Evolutionary conservation across 1,139 yeast genomes (phyloP), one percentile per base, ranked within the genome.

Genomic region (Debaryomycetaceae sp.): DNA sequence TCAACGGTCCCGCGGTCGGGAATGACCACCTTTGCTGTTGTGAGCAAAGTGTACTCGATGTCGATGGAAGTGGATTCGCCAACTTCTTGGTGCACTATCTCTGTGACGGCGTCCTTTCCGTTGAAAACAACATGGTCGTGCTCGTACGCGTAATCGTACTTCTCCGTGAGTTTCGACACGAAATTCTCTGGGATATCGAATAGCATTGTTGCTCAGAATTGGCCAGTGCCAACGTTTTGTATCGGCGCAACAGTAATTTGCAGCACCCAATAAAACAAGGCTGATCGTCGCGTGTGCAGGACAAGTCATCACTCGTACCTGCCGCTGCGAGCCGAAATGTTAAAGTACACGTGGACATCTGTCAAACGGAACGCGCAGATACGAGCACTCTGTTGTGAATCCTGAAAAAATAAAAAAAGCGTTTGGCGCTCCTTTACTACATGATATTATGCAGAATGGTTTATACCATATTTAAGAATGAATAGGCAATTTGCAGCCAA

Each of bases 1-100:
- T 61, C 60, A 5, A 49, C 39, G 33, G 57, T 44, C 17, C 69
- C 63, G 27, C 53, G 45, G 30, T 73, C 77, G 10, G 91, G 88
- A 46, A 84, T 76, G 38, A 12, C 23, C 4, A 16, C 12, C 68
- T 62, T 57, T 24, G 53, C 45, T 21, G n/a, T 9, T 18, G 23
- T 14, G 24, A 65, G 48, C 16, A 56, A 45, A 1, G 70, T 62
- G 32, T 53, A 48, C 7, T 42, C 42, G 14, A 45, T 40, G 6
- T 49, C 44, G 15, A 53, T 52, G 0, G 70, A 70, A 41, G 56
- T 57, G 44, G 52, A 65, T 16, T 52, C 38, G 30, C 65, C 39
- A 14, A 50, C 39, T 1, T 49, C 53, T 11, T 18, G n/a, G 20
- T 27, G 29, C 11, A 46, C 39, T n/a, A 44, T 30, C 37, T 56